Percentiles rank a stretch among this genome's conserved stretches.
Conservation (phyloP, 805 yeast species). For the Wickerhamomyces hampshirensis region DNA sequence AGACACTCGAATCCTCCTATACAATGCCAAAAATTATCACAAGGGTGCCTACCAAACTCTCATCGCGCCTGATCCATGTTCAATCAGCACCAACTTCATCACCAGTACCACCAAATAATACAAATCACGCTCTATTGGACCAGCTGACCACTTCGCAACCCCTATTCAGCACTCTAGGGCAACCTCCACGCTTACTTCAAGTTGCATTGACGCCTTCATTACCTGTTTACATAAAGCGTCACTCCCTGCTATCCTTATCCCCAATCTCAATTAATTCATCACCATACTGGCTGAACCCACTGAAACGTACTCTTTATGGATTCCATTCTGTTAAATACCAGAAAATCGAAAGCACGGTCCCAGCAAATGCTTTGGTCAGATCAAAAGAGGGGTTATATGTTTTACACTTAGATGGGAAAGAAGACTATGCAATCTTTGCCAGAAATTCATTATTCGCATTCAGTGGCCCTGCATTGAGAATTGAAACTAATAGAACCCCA, state of each 20-base stretch:
- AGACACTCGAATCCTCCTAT: no score
- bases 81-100: constrained; percentile 14
- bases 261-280: constrained; percentile 5
- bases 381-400: constrained; percentile 7
- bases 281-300: constrained; percentile 26
- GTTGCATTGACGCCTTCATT: constrained; percentile 55
- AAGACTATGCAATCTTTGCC: constrained; percentile 58
- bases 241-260: constrained; percentile 43
- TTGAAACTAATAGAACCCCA: constrained; percentile 38
- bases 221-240: constrained; percentile 44
- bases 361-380: constrained; percentile 14
- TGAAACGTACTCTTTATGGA: constrained; percentile 41
- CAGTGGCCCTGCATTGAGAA: constrained; percentile 45
- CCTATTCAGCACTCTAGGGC: constrained; percentile 40
- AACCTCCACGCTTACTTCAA: constrained; percentile 43
- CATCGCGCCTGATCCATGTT: constrained; percentile 10
- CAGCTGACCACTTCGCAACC: constrained; percentile 18
- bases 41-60: background rate
- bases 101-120: constrained; percentile 4
- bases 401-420: constrained; percentile 49
- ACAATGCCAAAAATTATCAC: background rate
- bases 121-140: constrained; percentile 1
- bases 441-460: constrained; percentile 44
- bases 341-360: constrained; percentile 34
- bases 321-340: constrained; percentile 42